Percentiles rank a stretch among this genome's conserved stretches.
phyloP scores from a whole-genome alignment of 2,329 filamentous ascomycete genomes.

The Aspergillus pseudotamarii region DNA sequence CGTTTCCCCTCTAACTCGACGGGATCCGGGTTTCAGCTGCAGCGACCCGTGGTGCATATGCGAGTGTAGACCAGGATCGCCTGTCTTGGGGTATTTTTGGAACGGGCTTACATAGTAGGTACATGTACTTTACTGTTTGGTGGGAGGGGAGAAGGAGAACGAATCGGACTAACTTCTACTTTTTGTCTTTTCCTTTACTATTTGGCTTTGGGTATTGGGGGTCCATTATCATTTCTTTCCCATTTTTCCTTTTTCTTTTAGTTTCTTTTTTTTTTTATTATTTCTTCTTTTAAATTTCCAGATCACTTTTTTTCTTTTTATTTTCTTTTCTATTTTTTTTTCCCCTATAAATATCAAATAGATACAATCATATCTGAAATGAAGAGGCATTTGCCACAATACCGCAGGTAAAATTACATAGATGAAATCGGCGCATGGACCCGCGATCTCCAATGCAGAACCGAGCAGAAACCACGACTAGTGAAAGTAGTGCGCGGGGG shows the following conservation, averaged over 20 bases:
- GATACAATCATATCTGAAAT: neutral
- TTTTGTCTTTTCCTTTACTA: neutral
- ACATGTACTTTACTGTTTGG: neutral
- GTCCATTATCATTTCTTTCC: neutral
- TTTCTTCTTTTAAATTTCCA: neutral
- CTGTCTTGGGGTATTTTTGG: neutral
- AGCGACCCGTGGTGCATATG: slow-evolving; percentile 29
- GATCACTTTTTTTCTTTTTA: neutral
- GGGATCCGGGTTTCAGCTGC: slow-evolving; percentile 26
- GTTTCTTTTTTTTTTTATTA: too few relatives aligned
- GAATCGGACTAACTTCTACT: neutral
- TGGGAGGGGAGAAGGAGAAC: neutral
- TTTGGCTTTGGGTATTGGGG: neutral
- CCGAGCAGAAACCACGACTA: slow-evolving; percentile 7
- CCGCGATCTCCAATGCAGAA: slow-evolving; percentile 14
- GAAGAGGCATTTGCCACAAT: neutral
- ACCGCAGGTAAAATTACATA: neutral
- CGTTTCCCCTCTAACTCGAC: slow-evolving; percentile 9
- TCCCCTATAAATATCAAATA: neutral
- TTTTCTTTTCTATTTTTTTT: neutral
- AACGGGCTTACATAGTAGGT: neutral
- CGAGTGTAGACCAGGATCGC: slow-evolving; percentile 17
- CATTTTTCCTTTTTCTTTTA: too few relatives aligned
- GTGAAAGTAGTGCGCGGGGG: slow-evolving; percentile 5
- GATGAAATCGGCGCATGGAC: slow-evolving; percentile 4